Conservation (phyloP, 805 yeast species). For the Ogataea pini region DNA sequence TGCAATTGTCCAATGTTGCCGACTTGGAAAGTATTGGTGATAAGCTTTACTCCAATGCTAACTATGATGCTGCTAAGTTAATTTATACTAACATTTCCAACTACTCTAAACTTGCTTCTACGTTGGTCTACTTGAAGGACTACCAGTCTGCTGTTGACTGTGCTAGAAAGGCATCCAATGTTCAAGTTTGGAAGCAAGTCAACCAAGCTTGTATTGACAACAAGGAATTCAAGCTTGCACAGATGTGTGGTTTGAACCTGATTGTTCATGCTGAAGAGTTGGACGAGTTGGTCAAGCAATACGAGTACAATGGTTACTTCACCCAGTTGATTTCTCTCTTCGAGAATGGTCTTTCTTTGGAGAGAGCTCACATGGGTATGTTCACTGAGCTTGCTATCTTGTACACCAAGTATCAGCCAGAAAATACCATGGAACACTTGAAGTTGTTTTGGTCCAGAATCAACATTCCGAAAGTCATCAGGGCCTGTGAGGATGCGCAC, state of each 20-base stretch:
- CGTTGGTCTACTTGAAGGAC: conserved; percentile 87
- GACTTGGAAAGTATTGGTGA: conserved; percentile 92
- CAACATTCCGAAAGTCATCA: conserved; percentile 94
- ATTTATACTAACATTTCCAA: conserved; percentile 84
- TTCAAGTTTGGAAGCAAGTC: conserved; percentile 95
- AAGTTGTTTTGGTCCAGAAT: conserved; percentile 97
- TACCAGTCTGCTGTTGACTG: conserved; percentile 97
- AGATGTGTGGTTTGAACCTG: conserved; percentile 96
- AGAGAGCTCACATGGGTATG: conserved; percentile 99
- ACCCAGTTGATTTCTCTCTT: conserved; percentile 88
- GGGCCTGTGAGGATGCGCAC: conserved; percentile 91
- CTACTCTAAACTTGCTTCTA: conserved; percentile 95
- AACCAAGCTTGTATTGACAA: conserved; percentile 94
- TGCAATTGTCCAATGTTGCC: conserved; percentile 88
- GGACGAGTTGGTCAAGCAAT: conserved; percentile 81
- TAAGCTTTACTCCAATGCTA: conserved; percentile 72
- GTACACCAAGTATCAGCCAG: conserved; percentile 88
- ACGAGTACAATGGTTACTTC: conserved; percentile 89
- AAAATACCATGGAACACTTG: conserved; percentile 91
- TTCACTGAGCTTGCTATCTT: conserved; percentile 92
- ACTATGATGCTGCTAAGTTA: conserved; percentile 91
- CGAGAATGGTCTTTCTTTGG: conserved; percentile 93
- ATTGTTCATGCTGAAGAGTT: conserved; percentile 97
- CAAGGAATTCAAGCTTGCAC: conserved; percentile 94
- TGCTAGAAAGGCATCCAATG: conserved; percentile 95